Base-by-base conservation (phyloP, 1,139 yeast species). In the Nakaseomyces kungkrabaensis region DNA sequence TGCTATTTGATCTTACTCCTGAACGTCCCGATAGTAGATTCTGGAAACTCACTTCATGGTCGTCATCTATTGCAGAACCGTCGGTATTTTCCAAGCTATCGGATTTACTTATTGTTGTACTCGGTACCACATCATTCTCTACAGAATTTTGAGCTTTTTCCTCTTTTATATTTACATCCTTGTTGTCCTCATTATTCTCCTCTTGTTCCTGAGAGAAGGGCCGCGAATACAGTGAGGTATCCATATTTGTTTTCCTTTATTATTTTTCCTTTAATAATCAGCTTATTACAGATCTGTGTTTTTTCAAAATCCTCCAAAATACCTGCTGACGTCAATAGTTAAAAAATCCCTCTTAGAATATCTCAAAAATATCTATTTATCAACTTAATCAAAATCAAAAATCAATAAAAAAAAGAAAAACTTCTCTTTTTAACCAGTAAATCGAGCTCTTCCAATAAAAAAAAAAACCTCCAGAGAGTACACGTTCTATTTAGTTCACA, bases 181-280 rank as follows among this genome's bases (percentile, higher is more conserved):
- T 38, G 10, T 24, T 24, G 5, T 25, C 42, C 4, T 26, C 42
- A 8, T 38, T 26, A 25, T 24, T 26, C 13, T 26, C 31, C 31
- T 38, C 42, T 10, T 38, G 42, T 25, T 38, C 42, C 42, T 38
- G 42, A 26, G 42, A 10, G 24, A 38, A 38, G 13, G 42, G 42
- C 42, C 31, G 24, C 9, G 42, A 38, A 25, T 38, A 29, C 22
- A 38, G 13, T 6, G 42, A 38, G 8, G 42, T 8, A 25, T 25
- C 42, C 42, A 38, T 38, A 8, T 7, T 22, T 37, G 26, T 24
- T 37, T 34, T 9, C 22, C 37, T 34, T 34, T 11, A 34, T 34
- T 34, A 6, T 34, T 9, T 34, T 34, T 6, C 22, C 3, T 17
- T 17, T 17, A 17, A 17, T 17, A 3, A 17, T 17, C 3, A 17